These are phyloP conservation scores for Coemansia sp. DNA, from an alignment of 192 early-diverging fungal species.

Conservation along the genomic window DNA sequence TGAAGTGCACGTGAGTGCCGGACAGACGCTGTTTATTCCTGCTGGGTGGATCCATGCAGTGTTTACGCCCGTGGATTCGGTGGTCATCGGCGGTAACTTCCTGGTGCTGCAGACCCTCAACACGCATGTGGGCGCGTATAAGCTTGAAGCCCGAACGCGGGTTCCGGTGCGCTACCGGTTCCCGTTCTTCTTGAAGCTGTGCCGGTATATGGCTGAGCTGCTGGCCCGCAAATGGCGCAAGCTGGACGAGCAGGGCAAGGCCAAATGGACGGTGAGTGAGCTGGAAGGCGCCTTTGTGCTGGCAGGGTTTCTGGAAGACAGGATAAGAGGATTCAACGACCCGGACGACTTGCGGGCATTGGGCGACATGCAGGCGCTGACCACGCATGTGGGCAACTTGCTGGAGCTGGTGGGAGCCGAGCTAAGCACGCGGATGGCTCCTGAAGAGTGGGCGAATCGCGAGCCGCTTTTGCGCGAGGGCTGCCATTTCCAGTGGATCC, in stretches of 20 bases:
- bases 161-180: conserved; percentile 82
- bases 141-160: conserved; percentile 75
- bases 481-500: conserved; percentile 47
- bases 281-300: conserved; percentile 58
- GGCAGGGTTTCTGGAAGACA: conserved; percentile 46
- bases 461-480: conserved; percentile 48
- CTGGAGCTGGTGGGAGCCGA: conserved; percentile 28
- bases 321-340: conserved; percentile 9
- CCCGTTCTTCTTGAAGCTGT: conserved; percentile 80
- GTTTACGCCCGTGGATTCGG: conserved; percentile 77
- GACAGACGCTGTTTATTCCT: conserved; percentile 92
- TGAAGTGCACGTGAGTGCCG: conserved; percentile 69
- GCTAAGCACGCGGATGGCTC: conserved; percentile 35
- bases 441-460: conserved; percentile 50
- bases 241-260: conserved; percentile 14
- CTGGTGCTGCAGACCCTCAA: conserved; percentile 69
- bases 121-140: conserved; percentile 68
- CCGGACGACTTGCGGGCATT: conserved; percentile 27
- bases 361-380: conserved; percentile 29
- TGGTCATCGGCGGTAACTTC: conserved; percentile 95
- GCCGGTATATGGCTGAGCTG: conserved; percentile 74
- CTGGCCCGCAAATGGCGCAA: conserved; percentile 59
- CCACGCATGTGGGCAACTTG: conserved; percentile 17
- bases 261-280: conserved; percentile 47
- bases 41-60: conserved; percentile 97